These are phyloP conservation scores for Diaporthe eres DNA, from an alignment of 2,329 filamentous ascomycete genomes.

Conservation along the genomic window DNA sequence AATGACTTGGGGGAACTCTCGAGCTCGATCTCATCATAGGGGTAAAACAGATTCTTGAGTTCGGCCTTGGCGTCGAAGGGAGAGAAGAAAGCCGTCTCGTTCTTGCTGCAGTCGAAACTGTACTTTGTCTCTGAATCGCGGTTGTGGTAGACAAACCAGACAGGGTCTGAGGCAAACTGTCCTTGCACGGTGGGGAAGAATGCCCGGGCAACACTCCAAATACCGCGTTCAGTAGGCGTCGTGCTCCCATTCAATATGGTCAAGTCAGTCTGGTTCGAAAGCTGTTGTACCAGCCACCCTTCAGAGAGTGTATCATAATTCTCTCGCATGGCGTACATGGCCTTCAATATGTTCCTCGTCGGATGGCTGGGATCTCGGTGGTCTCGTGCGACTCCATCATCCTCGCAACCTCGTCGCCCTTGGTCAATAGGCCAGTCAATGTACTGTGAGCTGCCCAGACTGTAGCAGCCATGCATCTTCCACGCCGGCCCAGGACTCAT, in stretches of 20 bases:
- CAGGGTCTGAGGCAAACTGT: slow-evolving; percentile 58
- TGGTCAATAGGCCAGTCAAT: slow-evolving; percentile 68
- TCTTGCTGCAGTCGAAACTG: slow-evolving; percentile 66
- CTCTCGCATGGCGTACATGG: slow-evolving; percentile 71
- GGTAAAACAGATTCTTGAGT: slow-evolving; percentile 76
- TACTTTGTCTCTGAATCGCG: slow-evolving; percentile 65
- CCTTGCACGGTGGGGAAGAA: slow-evolving; percentile 66
- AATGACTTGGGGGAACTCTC: slow-evolving; percentile 59
- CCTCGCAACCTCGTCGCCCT: slow-evolving; percentile 66
- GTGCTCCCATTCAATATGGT: slow-evolving; percentile 50
- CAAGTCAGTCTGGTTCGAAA: slow-evolving; percentile 64
- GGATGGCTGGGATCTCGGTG: slow-evolving; percentile 74
- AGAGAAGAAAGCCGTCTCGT: slow-evolving; percentile 66
- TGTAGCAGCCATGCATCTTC: slow-evolving; percentile 74
- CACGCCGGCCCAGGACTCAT: slow-evolving; percentile 73
- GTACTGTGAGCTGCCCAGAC: slow-evolving; percentile 67
- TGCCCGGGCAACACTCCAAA: slow-evolving; percentile 72
- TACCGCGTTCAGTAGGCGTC: slow-evolving; percentile 57
- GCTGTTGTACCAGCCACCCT: slow-evolving; percentile 67
- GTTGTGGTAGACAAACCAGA: slow-evolving; percentile 69
- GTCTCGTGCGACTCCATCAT: slow-evolving; percentile 68
- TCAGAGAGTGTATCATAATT: slow-evolving; percentile 71
- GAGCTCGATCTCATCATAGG: slow-evolving; percentile 69
- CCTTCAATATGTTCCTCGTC: slow-evolving; percentile 70
- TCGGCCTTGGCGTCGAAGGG: slow-evolving; percentile 69